Base-by-base conservation (phyloP, 1,139 yeast species). In the Pichia sp. region DNA sequence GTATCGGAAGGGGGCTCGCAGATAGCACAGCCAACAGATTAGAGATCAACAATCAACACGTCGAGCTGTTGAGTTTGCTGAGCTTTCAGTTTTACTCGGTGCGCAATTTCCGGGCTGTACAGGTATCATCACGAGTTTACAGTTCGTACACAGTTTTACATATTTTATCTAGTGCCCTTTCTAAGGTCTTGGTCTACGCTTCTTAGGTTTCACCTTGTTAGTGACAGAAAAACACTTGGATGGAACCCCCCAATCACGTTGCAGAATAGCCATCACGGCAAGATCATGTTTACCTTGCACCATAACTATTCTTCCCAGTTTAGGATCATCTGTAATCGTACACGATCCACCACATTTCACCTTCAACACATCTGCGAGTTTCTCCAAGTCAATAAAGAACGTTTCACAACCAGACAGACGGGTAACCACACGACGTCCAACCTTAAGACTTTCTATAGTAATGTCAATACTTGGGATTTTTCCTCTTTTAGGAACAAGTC, bases 251-350 rank as follows among this genome's bases (percentile, higher is more conserved):
- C 72, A 70, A 53, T 81, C 75, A n/a, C 65, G 68, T 30, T 75
- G 76, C 50, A 91, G 69, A 34, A 83, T 63, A 4, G 81, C 82
- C 18, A 73, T 69, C 14, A 87, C 79, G 1, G 77, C 66, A 44
- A 77, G 75, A 15, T 84, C 83, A 61, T 93, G 98, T 3, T 94
- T 88, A 0, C 99, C 99, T 66, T 93, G 98, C 3, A 93, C 95
- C 42, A 81, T 75, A 1, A 91, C 90, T 57, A 87, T 95, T 22
- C 50, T 45, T 11, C 57, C 53, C 11, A 56, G 58, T 3, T 86
- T 83, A 5, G 51, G 46, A 17, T 50, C 49, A 44, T 73, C 71
- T 37, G 75, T 80, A 15, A 88, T 77, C 0, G 96, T 83, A 0
- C 95, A 77, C 0, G 97, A 86, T 0, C 96, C 96, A 18, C 96